Percentiles rank a stretch among this genome's conserved stretches.
Conservation (phyloP, 169 alveolate genomes). For the Cryptosporidium andersoni region DNA sequence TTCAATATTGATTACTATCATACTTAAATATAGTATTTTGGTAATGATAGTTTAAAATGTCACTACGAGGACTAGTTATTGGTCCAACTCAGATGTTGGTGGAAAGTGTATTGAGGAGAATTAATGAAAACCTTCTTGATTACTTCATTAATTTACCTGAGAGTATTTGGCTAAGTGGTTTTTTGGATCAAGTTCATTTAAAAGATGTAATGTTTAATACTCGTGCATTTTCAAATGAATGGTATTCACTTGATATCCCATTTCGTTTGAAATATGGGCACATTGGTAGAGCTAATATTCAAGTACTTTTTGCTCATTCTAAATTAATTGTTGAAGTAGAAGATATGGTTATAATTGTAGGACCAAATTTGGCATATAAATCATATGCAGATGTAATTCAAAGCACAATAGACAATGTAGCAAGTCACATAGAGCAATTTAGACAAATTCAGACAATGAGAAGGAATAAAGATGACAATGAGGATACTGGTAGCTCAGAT, state of each 20-base stretch:
- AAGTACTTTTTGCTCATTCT: conserved; percentile 61
- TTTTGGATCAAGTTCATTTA: conserved; percentile 53
- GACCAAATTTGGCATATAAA: conserved; percentile 63
- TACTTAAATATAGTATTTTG: no score
- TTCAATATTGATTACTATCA: no score
- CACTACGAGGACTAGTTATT: conserved; percentile 58
- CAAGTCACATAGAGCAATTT: conserved; percentile 29
- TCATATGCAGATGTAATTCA: conserved; percentile 48
- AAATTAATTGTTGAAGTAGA: conserved; percentile 62
- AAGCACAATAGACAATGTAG: conserved; percentile 61
- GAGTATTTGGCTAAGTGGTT: conserved; percentile 69
- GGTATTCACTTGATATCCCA: conserved; percentile 69
- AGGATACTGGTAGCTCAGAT: neutral
- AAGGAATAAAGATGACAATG: conserved; percentile 8
- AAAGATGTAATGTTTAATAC: conserved; percentile 67
- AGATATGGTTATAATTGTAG: conserved; percentile 55
- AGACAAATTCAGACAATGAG: conserved; percentile 39
- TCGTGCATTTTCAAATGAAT: conserved; percentile 62
- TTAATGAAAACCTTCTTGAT: conserved; percentile 50
- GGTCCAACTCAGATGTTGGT: conserved; percentile 69
- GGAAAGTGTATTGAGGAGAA: conserved; percentile 69
- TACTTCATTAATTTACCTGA: conserved; percentile 66
- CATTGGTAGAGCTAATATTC: conserved; percentile 61
- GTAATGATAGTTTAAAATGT: neutral
- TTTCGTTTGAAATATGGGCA: conserved; percentile 65